phyloP scores from a whole-genome alignment of 1,139 yeast genomes.

The Yamadazyma diddensiae region DNA sequence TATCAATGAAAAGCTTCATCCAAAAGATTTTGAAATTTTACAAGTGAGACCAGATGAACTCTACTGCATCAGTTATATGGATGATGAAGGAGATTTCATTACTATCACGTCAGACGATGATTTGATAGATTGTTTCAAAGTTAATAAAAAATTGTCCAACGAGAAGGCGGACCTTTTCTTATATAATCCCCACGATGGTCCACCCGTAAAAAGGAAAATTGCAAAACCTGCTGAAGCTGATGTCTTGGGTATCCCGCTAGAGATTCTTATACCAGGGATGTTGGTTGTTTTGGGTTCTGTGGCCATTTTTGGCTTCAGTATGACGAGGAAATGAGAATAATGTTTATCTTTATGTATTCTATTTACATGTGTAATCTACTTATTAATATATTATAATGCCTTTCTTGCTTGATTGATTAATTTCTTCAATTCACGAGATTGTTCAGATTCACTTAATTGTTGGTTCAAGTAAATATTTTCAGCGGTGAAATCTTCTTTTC shows the following conservation, averaged over 20 bases:
- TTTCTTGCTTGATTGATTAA: conserved; percentile 33
- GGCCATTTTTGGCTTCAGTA: conserved; percentile 49
- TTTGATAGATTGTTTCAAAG: conserved; percentile 63
- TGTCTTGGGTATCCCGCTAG: no score
- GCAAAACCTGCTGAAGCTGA: no score
- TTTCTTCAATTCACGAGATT: conserved; percentile 25
- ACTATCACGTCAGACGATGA: conserved; percentile 75
- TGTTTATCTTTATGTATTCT: conserved; percentile 2
- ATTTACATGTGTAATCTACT: conserved; percentile 9
- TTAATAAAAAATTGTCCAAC: conserved; percentile 46
- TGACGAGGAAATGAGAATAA: conserved; percentile 23
- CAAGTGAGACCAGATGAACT: conserved; percentile 22
- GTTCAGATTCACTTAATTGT: conserved; percentile 31
- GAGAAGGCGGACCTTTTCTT: conserved; percentile 71
- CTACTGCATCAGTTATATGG: conserved; percentile 74
- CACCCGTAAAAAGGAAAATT: no score
- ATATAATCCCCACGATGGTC: conserved; percentile 68
- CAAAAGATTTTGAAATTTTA: conserved; percentile 43
- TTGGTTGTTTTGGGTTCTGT: conserved; percentile 62
- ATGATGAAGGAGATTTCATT: conserved; percentile 83
- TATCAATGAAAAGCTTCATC: conserved; percentile 43
- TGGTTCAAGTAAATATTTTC: conserved; percentile 52
- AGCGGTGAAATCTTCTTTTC: conserved; percentile 39
- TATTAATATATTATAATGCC: conserved; percentile 7
- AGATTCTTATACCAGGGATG: conserved; percentile 60